Evolutionary conservation across 805 yeast genomes (phyloP), one percentile per base, ranked within the genome.

Genomic region (Ogataea trehalophila): DNA sequence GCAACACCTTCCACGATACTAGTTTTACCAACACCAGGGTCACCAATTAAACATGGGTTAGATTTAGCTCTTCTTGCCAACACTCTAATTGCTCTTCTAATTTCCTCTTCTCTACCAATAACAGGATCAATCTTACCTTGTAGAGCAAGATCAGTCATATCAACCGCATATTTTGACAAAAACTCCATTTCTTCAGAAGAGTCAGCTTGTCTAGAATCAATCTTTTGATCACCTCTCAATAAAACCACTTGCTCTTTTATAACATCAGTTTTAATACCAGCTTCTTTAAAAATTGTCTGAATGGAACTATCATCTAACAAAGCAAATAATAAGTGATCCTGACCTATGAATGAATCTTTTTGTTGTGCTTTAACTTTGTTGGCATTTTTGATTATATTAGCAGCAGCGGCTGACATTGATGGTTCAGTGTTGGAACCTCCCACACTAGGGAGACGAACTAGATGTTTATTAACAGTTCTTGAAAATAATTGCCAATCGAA

Each of bases 11-110:
- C 99, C 44, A 94, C 96, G 59, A 94, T 92, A 31, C 96, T 87
- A 36, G 99, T 94, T 72, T 94, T 94, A 76, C 99, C 99, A 45
- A 94, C 97, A 81, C 99, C 99, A 38, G 99, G 97, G 62, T 94
- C 99, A 76, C 99, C 99, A 60, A 94, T 90, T 50, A 94, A 72
- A 59, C 96, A 94, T 15, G 98, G 96, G 65, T 94, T 94, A 6
- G 97, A 91, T 70, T 94, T 94, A 38, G 96, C 87, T 71, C 99
- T 82, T 72, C 99, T 85, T n/a, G 99, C 91, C 51, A 94, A 75
- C 3, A 94, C 96, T 52, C 98, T 80, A 50, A 94, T 92, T 33
- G 96, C 88, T 56, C 97, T 79, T 71, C 98, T 80, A 56, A 94
- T 94, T 71, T 94, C 99, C 69, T 94, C 99, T 67, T 94, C 99